These are phyloP conservation scores for Calonectria hawksworthii DNA, from an alignment of 2,329 filamentous ascomycete genomes.

Conservation along the genomic window DNA sequence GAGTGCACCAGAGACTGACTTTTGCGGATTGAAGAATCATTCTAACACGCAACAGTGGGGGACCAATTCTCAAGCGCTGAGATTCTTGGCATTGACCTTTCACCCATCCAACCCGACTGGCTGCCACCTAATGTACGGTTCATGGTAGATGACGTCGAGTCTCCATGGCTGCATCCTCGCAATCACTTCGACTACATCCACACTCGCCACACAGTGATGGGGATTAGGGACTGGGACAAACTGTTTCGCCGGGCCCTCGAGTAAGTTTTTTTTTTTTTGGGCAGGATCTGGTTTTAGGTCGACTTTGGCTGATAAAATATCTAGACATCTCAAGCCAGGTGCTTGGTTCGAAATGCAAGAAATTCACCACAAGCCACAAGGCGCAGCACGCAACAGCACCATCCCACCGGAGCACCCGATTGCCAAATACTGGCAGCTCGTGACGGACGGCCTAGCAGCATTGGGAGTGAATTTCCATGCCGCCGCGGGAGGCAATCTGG, in stretches of 20 bases:
- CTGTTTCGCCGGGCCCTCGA: constrained; percentile 55
- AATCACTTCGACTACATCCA: constrained; percentile 74
- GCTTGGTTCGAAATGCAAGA: constrained; percentile 70
- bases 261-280: constrained; percentile 36
- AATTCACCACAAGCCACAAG: constrained; percentile 64
- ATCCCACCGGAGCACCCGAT: constrained; percentile 58
- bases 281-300: background rate
- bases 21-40: background rate
- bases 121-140: constrained; percentile 70
- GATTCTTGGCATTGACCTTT: constrained; percentile 61
- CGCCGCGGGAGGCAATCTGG: constrained; percentile 57
- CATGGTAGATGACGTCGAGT: constrained; percentile 70
- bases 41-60: constrained; percentile 56
- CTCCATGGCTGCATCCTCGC: constrained; percentile 66
- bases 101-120: constrained; percentile 65
- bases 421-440: constrained; percentile 61
- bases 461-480: constrained; percentile 64
- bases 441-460: constrained; percentile 58
- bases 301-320: background rate
- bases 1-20: background rate
- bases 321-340: constrained; percentile 65
- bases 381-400: constrained; percentile 55
- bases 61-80: constrained; percentile 59
- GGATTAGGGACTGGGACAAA: constrained; percentile 68
- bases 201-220: constrained; percentile 69